A percentile compares a stretch with the other conserved stretches of the same genome.
Conservation (phyloP, 495 filamentous ascomycete species). For the Parachaetomium inaequale region DNA sequence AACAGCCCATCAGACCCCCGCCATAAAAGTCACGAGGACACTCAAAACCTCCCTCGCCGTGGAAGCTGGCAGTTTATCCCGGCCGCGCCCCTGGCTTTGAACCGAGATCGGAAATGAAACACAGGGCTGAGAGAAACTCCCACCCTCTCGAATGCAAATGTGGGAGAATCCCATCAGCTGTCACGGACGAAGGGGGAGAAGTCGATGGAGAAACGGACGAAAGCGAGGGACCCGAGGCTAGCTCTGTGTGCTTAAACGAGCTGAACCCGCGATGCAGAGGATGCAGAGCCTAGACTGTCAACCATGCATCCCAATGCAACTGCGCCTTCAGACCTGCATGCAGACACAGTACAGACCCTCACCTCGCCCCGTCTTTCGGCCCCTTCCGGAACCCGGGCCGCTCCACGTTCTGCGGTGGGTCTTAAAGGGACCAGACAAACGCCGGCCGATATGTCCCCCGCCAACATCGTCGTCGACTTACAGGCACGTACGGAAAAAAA, state of each 20-base stretch:
- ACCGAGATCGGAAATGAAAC: not conserved
- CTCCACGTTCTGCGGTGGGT: not conserved
- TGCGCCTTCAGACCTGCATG: not conserved
- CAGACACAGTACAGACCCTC: not conserved
- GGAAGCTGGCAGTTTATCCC: not conserved
- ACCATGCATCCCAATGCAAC: not conserved
- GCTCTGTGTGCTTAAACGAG: not conserved
- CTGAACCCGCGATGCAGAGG: not conserved
- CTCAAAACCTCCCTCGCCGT: not conserved
- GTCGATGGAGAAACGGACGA: not conserved
- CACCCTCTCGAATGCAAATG: not conserved
- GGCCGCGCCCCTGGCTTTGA: not conserved
- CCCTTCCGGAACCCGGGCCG: not conserved
- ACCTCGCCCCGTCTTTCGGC: not conserved
- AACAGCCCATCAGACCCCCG: not conserved
- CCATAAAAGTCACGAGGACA: slow-evolving; percentile 4
- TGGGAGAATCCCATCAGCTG: not conserved
- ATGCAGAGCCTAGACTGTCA: not conserved
- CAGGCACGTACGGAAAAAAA: not conserved
- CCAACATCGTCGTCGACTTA: not conserved
- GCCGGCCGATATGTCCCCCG: not conserved
- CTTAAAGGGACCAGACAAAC: too few relatives aligned
- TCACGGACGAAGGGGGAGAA: not conserved
- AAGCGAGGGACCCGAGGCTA: not conserved
- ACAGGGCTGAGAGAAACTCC: not conserved